A percentile compares a stretch with the other conserved stretches of the same genome.
Conservation (phyloP, 2,329 filamentous ascomycete species). For the Sphaerulina vaccinii region DNA sequence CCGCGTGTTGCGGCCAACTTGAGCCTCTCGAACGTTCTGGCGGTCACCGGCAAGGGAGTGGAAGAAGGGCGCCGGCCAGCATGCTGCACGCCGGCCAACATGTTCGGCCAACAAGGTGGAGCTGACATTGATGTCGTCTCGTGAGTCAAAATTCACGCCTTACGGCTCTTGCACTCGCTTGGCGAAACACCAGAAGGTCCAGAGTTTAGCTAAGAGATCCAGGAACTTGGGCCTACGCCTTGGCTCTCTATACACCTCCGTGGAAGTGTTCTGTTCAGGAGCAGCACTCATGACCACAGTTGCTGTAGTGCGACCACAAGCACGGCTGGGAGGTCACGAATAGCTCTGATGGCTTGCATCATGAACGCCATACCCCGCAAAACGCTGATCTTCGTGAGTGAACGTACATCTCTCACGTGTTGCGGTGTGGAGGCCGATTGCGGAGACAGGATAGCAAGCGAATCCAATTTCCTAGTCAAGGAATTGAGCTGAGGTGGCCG, state of each 20-base stretch:
- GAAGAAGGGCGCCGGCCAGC: background rate
- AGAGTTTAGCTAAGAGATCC: background rate
- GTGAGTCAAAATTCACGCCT: conserved; percentile 1
- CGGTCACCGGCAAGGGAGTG: background rate
- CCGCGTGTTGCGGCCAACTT: background rate
- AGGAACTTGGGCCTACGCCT: background rate
- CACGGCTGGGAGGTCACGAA: background rate
- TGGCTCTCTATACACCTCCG: background rate
- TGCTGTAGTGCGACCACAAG: background rate
- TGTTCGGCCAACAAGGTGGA: background rate
- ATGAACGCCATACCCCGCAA: background rate
- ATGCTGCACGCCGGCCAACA: background rate
- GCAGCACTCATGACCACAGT: background rate
- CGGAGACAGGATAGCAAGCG: background rate
- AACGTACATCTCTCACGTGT: background rate
- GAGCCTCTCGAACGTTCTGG: background rate
- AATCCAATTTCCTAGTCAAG: too few relatives aligned
- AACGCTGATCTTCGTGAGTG: background rate
- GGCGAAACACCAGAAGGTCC: background rate
- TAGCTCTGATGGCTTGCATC: background rate
- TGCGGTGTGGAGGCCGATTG: background rate
- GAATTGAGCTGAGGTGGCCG: too few relatives aligned
- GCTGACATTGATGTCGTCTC: background rate
- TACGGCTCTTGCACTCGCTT: background rate
- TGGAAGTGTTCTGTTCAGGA: conserved; percentile 6